A percentile compares a stretch with the other conserved stretches of the same genome.
These are phyloP conservation scores for Hypoxylon lenormandii DNA, from an alignment of 495 filamentous ascomycete genomes.

Conservation along the genomic window DNA sequence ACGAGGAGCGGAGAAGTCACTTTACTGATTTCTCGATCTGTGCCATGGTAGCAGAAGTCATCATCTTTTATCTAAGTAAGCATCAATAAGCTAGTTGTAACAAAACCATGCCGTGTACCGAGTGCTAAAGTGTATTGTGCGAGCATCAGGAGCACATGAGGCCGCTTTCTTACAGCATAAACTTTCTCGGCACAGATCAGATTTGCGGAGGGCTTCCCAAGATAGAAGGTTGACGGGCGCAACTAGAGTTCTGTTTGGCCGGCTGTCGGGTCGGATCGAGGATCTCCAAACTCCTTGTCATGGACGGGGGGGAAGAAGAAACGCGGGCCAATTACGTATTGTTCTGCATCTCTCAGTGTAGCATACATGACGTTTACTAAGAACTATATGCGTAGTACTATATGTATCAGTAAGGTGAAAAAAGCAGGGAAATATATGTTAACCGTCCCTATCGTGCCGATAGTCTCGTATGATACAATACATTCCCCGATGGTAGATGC, in stretches of 20 bases:
- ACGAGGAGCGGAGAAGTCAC: too few species aligned
- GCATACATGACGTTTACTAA: slow-evolving; percentile 24
- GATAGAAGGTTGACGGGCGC: slow-evolving; percentile 7
- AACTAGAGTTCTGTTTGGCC: slow-evolving; percentile 17
- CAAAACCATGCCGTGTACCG: too few species aligned
- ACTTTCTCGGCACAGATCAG: slow-evolving; percentile 28
- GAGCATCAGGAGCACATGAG: neutral
- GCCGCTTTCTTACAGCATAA: slow-evolving; percentile 1
- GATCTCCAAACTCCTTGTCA: slow-evolving; percentile 17
- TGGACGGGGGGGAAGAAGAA: neutral
- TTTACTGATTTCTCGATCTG: too few species aligned
- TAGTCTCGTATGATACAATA: neutral
- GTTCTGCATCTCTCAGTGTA: neutral
- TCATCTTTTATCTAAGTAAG: too few species aligned
- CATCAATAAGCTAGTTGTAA: too few species aligned
- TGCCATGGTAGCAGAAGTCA: too few species aligned
- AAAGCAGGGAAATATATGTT: slow-evolving; percentile 16
- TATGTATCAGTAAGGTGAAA: slow-evolving; percentile 8
- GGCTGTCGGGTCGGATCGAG: slow-evolving; percentile 31
- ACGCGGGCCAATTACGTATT: slow-evolving; percentile 32
- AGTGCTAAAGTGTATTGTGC: neutral
- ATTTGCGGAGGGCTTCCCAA: slow-evolving; percentile 32
- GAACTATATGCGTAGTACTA: slow-evolving; percentile 36
- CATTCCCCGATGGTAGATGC: neutral
- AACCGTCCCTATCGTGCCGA: neutral